Evolutionary conservation across 495 filamentous ascomycete species (phyloP), one percentile per base, ranked within the genome.

Genomic region (Daldinia caldariorum): DNA sequence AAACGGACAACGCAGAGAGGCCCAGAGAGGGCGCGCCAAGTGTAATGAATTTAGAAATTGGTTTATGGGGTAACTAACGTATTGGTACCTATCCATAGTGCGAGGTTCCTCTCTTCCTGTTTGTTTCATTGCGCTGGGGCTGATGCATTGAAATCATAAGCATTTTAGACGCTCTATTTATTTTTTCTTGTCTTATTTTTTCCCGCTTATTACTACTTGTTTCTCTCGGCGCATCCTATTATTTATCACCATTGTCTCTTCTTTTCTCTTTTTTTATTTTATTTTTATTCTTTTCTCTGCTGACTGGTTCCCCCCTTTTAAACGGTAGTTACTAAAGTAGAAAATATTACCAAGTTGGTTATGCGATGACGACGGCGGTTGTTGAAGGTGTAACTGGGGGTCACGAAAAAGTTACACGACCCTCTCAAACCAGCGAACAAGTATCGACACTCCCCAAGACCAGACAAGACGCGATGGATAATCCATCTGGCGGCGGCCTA

Each of bases 391-490:
- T 62, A 18, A n/a, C 60, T 14, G 56, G 49, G 53, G 66, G 39
- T 39, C 72, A 49, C 58, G 75, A 73, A 32, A 75, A 73, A 29
- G 16, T 43, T 18, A 50, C 39, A 4, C 61, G 63, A 71, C 12
- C 18, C 14, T 72, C 74, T 0, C 69, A 54, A 26, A 20, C 45
- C 16, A 56, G 54, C 56, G 58, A 67, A 20, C 61, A 63, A 47
- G 68, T 67, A 18, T 50, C 68, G 4, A 56, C 65, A 1, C 74
- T 76, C 26, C 74, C 74, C 14, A 62, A 58, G 2, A 69, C 68
- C 12, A 59, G 66, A 59, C 74, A 74, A 34, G 71, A 76, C 35
- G 51, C 68, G 14, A 57, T 31, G 13, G 18, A 45, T 18, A 69
- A 39, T 47, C 43, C 22, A 9, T 2, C 43, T 12, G 55, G 32